A percentile compares a stretch with the other conserved stretches of the same genome.
Conservation (phyloP, 352 stramenopile genomes). For the Globisporangium nodosum region DNA sequence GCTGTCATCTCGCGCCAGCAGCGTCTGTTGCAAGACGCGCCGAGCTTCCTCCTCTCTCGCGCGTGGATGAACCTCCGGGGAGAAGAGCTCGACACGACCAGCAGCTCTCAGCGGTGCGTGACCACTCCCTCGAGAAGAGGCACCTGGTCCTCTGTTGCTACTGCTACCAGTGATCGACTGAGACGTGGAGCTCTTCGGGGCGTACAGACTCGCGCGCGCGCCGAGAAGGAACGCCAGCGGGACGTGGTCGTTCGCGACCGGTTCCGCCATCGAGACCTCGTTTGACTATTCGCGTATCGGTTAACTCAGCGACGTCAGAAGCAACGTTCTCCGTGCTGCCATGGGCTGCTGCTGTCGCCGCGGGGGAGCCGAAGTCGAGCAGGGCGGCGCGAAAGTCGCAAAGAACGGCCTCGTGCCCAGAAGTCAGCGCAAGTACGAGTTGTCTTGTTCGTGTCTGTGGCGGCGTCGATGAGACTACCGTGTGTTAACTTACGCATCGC, state of each 20-base stretch:
- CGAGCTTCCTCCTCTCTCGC: slow-evolving; percentile 34
- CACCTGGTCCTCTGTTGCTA: neutral
- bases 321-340: neutral
- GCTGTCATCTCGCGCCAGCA: slow-evolving; percentile 10
- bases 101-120: neutral
- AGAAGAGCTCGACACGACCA: slow-evolving; percentile 9
- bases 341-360: slow-evolving; percentile 18
- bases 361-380: slow-evolving; percentile 11
- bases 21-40: slow-evolving; percentile 24
- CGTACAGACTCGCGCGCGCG: slow-evolving; percentile 33
- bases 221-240: slow-evolving; percentile 68
- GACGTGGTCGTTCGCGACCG: slow-evolving; percentile 45
- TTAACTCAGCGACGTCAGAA: no score
- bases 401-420: slow-evolving; percentile 21
- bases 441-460: neutral
- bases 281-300: neutral
- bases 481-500: neutral
- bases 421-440: slow-evolving; percentile 24
- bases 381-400: neutral
- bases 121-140: neutral
- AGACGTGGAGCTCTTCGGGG: neutral
- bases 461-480: no score
- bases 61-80: slow-evolving; percentile 17
- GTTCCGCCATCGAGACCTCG: slow-evolving; percentile 6
- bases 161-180: neutral